These are phyloP conservation scores for Neonectria faginata DNA, from an alignment of 2,329 filamentous ascomycete genomes.

Conservation along the genomic window DNA sequence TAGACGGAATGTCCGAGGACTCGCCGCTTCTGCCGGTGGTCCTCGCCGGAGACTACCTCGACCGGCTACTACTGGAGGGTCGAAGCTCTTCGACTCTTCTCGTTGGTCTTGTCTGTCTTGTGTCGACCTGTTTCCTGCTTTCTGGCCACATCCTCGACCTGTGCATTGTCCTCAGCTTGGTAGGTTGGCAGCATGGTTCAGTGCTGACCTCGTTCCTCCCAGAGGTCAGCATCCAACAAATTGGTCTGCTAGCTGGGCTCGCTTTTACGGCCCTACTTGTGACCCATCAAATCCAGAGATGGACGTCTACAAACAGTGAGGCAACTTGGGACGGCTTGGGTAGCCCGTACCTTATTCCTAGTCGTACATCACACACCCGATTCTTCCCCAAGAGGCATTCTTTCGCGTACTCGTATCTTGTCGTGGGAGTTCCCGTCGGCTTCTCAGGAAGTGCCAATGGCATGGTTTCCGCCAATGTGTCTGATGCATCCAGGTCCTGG, in stretches of 20 bases:
- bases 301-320: neutral
- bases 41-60: conserved; percentile 37
- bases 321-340: conserved; percentile 23
- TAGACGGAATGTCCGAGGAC: conserved; percentile 46
- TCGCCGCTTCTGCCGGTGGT: conserved; percentile 40
- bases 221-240: conserved; percentile 14
- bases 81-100: neutral
- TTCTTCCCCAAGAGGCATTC: conserved; percentile 75
- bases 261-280: neutral
- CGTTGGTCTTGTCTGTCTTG: conserved; percentile 2
- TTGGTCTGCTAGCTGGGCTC: conserved; percentile 13
- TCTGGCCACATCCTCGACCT: conserved; percentile 42
- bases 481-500: conserved; percentile 33
- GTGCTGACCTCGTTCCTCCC: conserved; percentile 13
- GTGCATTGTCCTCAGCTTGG: conserved; percentile 40
- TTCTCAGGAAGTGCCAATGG: conserved; percentile 67
- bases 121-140: conserved; percentile 36
- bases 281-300: conserved; percentile 6
- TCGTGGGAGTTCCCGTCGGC: conserved; percentile 75
- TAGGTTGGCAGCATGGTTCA: conserved; percentile 34
- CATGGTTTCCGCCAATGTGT: conserved; percentile 63
- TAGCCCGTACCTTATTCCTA: conserved; percentile 71
- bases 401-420: conserved; percentile 78
- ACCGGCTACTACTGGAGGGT: conserved; percentile 23
- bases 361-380: conserved; percentile 72